Evolutionary conservation across 2,329 filamentous ascomycete species (phyloP).

Genomic region (Fusarium humuli): DNA sequence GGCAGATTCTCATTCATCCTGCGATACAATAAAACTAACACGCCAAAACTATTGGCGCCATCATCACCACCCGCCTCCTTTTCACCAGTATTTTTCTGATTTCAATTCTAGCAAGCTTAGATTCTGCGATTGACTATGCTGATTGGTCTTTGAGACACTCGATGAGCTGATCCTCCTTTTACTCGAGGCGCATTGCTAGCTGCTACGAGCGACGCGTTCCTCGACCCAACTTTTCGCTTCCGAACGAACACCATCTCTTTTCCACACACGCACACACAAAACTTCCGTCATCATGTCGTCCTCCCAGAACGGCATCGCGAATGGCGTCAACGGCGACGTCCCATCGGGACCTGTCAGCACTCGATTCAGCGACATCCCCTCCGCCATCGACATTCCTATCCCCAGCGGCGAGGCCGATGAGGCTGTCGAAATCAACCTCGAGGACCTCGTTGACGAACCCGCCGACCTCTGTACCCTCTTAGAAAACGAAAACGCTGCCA

Average conservation of each 20-base stretch:
- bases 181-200: slow-evolving; percentile 49
- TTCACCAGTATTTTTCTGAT: slow-evolving; percentile 6
- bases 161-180: slow-evolving; percentile 48
- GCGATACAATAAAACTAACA: slow-evolving; percentile 42
- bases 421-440: slow-evolving; percentile 91
- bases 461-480: slow-evolving; percentile 95
- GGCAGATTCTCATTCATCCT: slow-evolving; percentile 37
- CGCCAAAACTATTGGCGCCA: slow-evolving; percentile 27
- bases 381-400: slow-evolving; percentile 74
- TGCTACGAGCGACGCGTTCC: slow-evolving; percentile 49
- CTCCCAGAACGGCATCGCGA: slow-evolving; percentile 57
- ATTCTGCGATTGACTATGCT: slow-evolving; percentile 45
- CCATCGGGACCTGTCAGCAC: slow-evolving; percentile 58
- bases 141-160: slow-evolving; percentile 37
- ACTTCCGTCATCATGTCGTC: slow-evolving; percentile 53
- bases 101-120: background rate
- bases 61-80: slow-evolving; percentile 17
- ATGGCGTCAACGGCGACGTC: slow-evolving; percentile 57
- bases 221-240: slow-evolving; percentile 32
- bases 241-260: slow-evolving; percentile 21
- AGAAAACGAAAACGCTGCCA: slow-evolving; percentile 91
- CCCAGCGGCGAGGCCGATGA: slow-evolving; percentile 74
- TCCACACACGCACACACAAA: slow-evolving; percentile 8
- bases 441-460: slow-evolving; percentile 90
- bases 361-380: slow-evolving; percentile 73